Evolutionary conservation across 176 grass and related monocot species (phyloP).

Genomic region (Oryza australiensis): DNA sequence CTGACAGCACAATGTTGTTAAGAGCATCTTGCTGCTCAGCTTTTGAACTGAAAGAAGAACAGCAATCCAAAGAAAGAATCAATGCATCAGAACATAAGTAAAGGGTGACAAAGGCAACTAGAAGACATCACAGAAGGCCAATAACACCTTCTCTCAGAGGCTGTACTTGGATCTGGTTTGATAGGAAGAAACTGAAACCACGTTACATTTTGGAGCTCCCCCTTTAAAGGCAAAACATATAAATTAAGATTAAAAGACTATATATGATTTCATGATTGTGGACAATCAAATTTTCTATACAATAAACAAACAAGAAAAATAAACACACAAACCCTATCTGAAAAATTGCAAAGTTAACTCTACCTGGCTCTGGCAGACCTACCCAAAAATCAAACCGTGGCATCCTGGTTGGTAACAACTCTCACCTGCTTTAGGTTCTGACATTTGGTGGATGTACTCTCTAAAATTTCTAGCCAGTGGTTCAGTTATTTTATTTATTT

Average conservation of each 20-base stretch:
- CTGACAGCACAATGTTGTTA: constrained; percentile 70
- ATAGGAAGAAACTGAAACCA: constrained; percentile 97
- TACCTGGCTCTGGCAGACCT: background rate
- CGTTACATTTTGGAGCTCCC: constrained; percentile 84
- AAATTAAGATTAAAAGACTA: constrained; percentile 11
- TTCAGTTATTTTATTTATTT: background rate
- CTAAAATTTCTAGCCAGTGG: background rate
- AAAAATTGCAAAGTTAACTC: background rate
- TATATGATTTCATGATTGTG: background rate
- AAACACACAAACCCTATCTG: background rate
- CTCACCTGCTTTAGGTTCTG: background rate
- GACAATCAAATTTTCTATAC: background rate
- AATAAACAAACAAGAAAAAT: background rate
- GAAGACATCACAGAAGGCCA: constrained; percentile 15
- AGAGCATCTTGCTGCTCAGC: constrained; percentile 87
- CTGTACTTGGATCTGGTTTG: constrained; percentile 59
- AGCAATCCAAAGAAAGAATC: constrained; percentile 31
- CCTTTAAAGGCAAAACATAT: constrained; percentile 42
- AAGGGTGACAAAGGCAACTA: constrained; percentile 35
- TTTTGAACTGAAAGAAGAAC: constrained; percentile 69
- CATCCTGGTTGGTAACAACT: background rate
- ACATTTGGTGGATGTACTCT: background rate
- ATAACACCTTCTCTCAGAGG: constrained; percentile 70
- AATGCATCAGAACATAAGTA: constrained; percentile 40
- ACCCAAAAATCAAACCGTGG: background rate